Base-by-base conservation (phyloP, 1,139 yeast species). In the Kodamaea suecica region DNA sequence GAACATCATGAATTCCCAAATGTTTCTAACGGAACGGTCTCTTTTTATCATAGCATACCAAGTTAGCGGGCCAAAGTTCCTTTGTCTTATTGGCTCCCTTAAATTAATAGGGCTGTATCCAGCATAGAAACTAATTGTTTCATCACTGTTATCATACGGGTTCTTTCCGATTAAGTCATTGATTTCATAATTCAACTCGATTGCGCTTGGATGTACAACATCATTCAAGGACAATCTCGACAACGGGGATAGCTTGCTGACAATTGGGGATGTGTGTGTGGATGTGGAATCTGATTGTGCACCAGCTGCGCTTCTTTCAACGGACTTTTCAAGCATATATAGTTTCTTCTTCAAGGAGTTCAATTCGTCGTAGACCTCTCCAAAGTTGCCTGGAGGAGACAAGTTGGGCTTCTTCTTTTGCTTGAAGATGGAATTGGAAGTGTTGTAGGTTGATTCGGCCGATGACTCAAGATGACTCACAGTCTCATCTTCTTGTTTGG, bases 51-150 rank as follows among this genome's bases (percentile, higher is more conserved):
- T 41, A 10, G 64, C 45, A 4, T 57, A 38, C 68, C 70, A 63
- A n/a, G 63, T 50, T 23, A 66, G 53, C 1, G 72, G 70, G 1
- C 69, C 65, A 40, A 51, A 57, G 30, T 52, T 49, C 15, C 49
- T 27, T 29, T 50, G 25, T 16, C 57, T 38, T 3, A 50, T 28
- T 2, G 60, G 58, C 17, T 55, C 65, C 30, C 52, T 49, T 28
- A 49, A 50, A 15, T 46, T 44, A 1, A 63, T 39, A 0, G 65
- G 50, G 11, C 52, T 45, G 39, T 63, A 62, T 3, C 62, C 61
- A n/a, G 53, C 53, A 40, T 49, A 57, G 37, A 68, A 65, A 35
- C 56, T 61, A 34, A 66, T 54, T 4, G 50, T 46, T 33, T 66
- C 73, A 15, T 45, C 42, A 8, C 41, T 36, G 4, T 50, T 42